phyloP scores from a whole-genome alignment of 2,329 filamentous ascomycete species.

The Emergomyces orientalis region DNA sequence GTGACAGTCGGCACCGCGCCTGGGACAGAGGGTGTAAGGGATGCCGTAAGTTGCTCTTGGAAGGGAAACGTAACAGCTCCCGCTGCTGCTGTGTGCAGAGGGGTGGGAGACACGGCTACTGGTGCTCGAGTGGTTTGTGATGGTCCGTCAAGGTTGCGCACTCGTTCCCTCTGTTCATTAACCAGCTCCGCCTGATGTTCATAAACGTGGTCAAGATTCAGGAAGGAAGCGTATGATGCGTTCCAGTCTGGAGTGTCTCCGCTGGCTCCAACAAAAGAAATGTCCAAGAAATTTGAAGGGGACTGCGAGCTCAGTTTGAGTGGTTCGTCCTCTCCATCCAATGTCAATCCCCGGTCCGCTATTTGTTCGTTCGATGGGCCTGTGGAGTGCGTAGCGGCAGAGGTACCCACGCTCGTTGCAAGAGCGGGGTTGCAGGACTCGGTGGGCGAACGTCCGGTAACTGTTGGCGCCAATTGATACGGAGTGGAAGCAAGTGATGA shows the following conservation, averaged over 20 bases:
- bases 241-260: neutral
- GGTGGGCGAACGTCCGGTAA: too few relatives aligned
- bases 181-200: neutral
- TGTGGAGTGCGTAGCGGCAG: neutral
- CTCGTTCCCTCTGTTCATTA: neutral
- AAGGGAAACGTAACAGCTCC: neutral
- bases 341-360: neutral
- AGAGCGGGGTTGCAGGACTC: neutral
- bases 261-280: neutral
- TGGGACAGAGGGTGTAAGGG: neutral
- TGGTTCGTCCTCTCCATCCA: neutral
- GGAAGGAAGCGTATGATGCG: neutral
- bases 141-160: neutral
- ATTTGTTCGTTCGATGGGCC: neutral
- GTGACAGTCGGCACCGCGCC: neutral
- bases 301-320: neutral
- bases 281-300: neutral
- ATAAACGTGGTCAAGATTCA: constrained; percentile 5
- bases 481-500: neutral
- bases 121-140: neutral
- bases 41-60: neutral
- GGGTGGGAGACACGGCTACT: neutral
- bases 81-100: neutral
- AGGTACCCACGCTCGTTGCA: neutral
- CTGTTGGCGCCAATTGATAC: neutral